phyloP scores from a whole-genome alignment of 2,329 filamentous ascomycete species.

The Alternaria gaisen region DNA sequence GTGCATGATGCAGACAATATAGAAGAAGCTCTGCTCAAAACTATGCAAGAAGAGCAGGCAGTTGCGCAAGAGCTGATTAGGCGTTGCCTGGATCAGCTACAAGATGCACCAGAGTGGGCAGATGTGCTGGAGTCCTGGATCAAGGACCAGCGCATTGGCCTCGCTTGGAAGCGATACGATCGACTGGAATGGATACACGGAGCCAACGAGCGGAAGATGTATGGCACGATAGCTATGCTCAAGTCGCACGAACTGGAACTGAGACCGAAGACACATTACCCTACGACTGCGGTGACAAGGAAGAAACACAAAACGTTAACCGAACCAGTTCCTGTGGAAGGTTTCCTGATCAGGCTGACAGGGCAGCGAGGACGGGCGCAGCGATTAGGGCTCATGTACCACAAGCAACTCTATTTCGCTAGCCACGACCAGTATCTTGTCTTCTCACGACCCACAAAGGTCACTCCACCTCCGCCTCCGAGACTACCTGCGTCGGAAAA shows the following conservation, averaged over 20 bases:
- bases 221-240: conserved; percentile 73
- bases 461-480: conserved; percentile 66
- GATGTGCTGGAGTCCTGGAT: conserved; percentile 68
- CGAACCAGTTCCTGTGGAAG: conserved; percentile 71
- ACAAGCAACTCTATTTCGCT: conserved; percentile 72
- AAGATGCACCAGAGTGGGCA: conserved; percentile 65
- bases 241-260: conserved; percentile 72
- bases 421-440: conserved; percentile 70
- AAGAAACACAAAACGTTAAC: conserved; percentile 55
- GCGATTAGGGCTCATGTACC: conserved; percentile 67
- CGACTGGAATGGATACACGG: conserved; percentile 74
- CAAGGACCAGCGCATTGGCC: conserved; percentile 66
- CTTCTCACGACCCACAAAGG: conserved; percentile 68
- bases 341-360: conserved; percentile 71
- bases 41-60: conserved; percentile 62
- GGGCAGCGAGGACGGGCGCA: conserved; percentile 68
- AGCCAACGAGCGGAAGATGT: conserved; percentile 72
- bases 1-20: conserved; percentile 55
- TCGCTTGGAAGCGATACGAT: conserved; percentile 75
- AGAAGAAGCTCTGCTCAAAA: conserved; percentile 56
- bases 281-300: conserved; percentile 58
- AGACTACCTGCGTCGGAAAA: conserved; percentile 57
- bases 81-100: conserved; percentile 67
- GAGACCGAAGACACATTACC: conserved; percentile 71
- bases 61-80: conserved; percentile 66